Base-by-base conservation (phyloP, 2,329 filamentous ascomycete species). In the Oidium heveae region DNA sequence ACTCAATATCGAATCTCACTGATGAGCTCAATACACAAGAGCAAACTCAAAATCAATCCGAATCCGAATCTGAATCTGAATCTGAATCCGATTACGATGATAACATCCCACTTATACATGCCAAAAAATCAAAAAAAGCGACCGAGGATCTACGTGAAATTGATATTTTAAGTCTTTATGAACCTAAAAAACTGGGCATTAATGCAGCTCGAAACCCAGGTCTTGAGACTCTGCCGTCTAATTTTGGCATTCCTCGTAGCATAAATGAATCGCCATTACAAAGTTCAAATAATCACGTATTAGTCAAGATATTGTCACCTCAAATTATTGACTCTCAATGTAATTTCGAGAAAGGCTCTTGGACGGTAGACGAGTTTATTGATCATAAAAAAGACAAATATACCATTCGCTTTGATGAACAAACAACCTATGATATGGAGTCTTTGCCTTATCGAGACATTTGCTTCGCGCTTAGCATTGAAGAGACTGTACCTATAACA, bases 351-450 rank as follows among this genome's bases (percentile, higher is more conserved):
- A 50, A 50, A 18, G 57, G 59, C 12, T 61, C 61, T 28, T 59
- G 58, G 58, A 56, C 53, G 2, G 32, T 56, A 12, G 34, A 52
- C 34, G 16, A 36, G 6, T 16, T 57, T 24, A 39, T 51, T 15
- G 32, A 28, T 8, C 5, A 50, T 33, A 37, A 24, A 44, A 33
- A 37, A 18, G 39, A 39, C 46, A 39, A 54, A 15, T 58, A 43
- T 34, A 53, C 53, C 8, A 10, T 62, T 13, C 58, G 55, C 49
- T 63, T 58, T 58, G 60, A 64, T 10, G 61, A 63, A 2, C 63
- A 65, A 20, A 68, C 66, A 52, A 66, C 71, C 55, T 71, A 69
- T 56, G 68, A 66, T 1, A 54, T 68, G 18, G 62, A 70, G 1
- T 69, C 67, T 10, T 58, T 74, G 13, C 70, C 72, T 7, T 71